A percentile compares a stretch with the other conserved stretches of the same genome.
These are phyloP conservation scores for Lichtheimia ramosa DNA, from an alignment of 371 early-diverging fungal species.

Conservation along the genomic window DNA sequence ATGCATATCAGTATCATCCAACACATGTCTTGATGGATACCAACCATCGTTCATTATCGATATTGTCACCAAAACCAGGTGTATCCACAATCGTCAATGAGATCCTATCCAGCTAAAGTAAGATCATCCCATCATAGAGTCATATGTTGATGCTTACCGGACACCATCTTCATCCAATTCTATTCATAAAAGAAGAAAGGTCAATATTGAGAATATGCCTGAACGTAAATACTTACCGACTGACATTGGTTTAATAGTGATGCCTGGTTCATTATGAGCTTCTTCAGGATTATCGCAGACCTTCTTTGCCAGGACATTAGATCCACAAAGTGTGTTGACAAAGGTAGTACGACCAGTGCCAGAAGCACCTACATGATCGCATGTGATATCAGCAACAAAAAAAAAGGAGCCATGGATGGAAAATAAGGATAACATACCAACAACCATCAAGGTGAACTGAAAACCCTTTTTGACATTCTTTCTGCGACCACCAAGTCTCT, in stretches of 20 bases:
- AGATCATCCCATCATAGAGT: not conserved
- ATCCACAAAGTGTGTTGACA: constrained; percentile 95
- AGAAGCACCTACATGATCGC: constrained; percentile 62
- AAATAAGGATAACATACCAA: constrained; percentile 84
- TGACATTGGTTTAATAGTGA: constrained; percentile 81
- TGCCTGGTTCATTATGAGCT: constrained; percentile 90
- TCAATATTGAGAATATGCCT: not conserved
- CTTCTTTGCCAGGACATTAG: constrained; percentile 65
- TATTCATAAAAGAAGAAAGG: not conserved
- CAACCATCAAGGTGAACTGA: constrained; percentile 95
- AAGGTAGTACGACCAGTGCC: constrained; percentile 99
- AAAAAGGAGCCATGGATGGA: not conserved
- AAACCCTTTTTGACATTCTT: constrained; percentile 96
- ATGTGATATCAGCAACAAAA: not conserved
- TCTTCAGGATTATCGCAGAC: constrained; percentile 81
- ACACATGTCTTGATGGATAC: constrained; percentile 27
- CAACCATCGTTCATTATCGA: constrained; percentile 78
- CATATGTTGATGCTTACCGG: constrained; percentile 39
- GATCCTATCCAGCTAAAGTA: no score
- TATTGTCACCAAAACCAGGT: constrained; percentile 95
- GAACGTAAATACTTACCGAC: constrained; percentile 35
- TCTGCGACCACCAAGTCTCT: constrained; percentile 74
- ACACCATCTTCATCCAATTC: constrained; percentile 97
- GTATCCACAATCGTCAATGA: constrained; percentile 91
- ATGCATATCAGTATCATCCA: constrained; percentile 43